Evolutionary conservation across 306 rosid species (phyloP).

Genomic region (Glycine tomentella): DNA sequence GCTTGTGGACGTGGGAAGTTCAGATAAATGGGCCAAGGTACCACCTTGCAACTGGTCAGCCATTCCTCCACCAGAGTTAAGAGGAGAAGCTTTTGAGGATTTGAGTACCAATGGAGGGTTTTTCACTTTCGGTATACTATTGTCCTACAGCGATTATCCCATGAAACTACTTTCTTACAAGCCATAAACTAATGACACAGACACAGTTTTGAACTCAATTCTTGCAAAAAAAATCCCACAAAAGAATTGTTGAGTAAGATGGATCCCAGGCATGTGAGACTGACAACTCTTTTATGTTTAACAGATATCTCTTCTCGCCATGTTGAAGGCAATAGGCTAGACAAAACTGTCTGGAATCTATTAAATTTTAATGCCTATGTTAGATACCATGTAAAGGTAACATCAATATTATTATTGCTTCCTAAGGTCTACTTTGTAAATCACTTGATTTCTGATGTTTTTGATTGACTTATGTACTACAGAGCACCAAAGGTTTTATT

Average conservation of each 20-base stretch:
- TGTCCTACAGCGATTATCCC: constrained; percentile 27
- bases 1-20: constrained; percentile 84
- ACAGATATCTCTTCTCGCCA: constrained; percentile 73
- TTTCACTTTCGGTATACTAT: constrained; percentile 76
- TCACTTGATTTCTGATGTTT: constrained; percentile 21
- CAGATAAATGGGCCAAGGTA: constrained; percentile 79
- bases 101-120: constrained; percentile 93
- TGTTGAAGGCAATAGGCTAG: constrained; percentile 72
- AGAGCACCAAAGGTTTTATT: constrained; percentile 83
- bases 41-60: constrained; percentile 93
- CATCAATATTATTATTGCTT: neutral
- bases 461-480: constrained; percentile 38
- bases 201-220: constrained; percentile 36
- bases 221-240: constrained; percentile 11
- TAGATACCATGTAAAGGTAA: constrained; percentile 81
- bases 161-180: constrained; percentile 21
- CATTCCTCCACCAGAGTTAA: constrained; percentile 91
- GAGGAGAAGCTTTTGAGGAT: constrained; percentile 87
- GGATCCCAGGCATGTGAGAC: constrained; percentile 28
- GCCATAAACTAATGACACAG: constrained; percentile 16
- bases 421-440: constrained; percentile 24
- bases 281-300: constrained; percentile 28
- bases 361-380: constrained; percentile 78
- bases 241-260: constrained; percentile 11
- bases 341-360: constrained; percentile 86